Base-by-base conservation (phyloP, 2,329 filamentous ascomycete species). In the Aureobasidium sp. region DNA sequence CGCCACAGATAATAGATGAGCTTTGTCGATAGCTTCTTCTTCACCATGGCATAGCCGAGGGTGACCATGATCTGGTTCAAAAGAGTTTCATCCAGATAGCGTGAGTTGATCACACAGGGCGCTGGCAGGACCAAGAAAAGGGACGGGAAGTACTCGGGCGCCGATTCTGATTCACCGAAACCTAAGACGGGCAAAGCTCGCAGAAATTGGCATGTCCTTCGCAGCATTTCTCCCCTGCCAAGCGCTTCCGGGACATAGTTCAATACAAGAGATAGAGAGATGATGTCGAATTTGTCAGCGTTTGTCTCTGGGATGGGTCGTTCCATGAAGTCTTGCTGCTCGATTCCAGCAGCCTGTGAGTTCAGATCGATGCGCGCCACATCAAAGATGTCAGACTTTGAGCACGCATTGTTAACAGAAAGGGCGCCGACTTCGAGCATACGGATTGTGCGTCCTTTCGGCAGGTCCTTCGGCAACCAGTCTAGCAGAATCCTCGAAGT, bases 281-380 rank as follows among this genome's bases (percentile, higher is more conserved):
- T 87, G 57, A 97, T 84, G 71, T 99, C 90, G 71, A 97, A 97
- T 24, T 78, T 79, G 44, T 91, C 85, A 0, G 77, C 73, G 6
- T 82, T 77, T 24, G 80, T 71, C 8, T 67, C 73, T 0, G 93
- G 93, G 3, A 93, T 74, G 0, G 91, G 89, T 29, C 91, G 82
- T 67, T 90, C 77, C 92, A 99, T 96, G 70, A 99, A 97, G 73
- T 99, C 91, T 71, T 97, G 91, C 73, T 95, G 85, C 62, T 86
- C 72, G 66, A 99, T 99, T 0, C 85, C 86, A 1, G 87, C 80
- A 50, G 86, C 87, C 70, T 96, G 91, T 63, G 91, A 94, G 74
- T 95, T 89, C 61, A 99, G 77, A 71, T 99, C 94, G 72, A 99
- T 97, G 66, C 91, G 84, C 64, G 86, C 83, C 68, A 96, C 85